phyloP scores from a whole-genome alignment of 805 yeast species.

The Kluyveromyces wickerhamii region DNA sequence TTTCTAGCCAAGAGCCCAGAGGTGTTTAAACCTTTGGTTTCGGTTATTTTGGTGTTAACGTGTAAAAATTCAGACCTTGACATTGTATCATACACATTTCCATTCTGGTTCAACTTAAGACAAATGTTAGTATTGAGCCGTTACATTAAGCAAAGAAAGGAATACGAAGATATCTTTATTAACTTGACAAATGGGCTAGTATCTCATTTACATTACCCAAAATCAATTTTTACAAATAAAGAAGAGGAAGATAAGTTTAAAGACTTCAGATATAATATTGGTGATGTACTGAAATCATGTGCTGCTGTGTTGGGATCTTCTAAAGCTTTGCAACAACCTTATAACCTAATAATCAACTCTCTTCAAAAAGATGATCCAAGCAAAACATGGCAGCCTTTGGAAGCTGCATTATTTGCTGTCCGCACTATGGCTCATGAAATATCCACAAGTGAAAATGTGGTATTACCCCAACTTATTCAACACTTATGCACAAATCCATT shows the following conservation, averaged over 20 bases:
- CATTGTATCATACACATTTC: constrained; percentile 80
- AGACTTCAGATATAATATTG: constrained; percentile 93
- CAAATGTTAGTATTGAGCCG: constrained; percentile 40
- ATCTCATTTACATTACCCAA: constrained; percentile 71
- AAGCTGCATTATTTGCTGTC: constrained; percentile 82
- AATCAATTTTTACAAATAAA: constrained; percentile 50
- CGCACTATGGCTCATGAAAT: constrained; percentile 95
- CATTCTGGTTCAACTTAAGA: constrained; percentile 82
- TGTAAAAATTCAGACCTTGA: constrained; percentile 77
- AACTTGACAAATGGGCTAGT: constrained; percentile 34
- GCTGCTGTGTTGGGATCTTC: constrained; percentile 82
- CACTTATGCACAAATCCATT: constrained; percentile 56
- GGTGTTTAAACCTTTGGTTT: constrained; percentile 65
- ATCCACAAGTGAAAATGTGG: constrained; percentile 50
- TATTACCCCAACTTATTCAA: constrained; percentile 57
- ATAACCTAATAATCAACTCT: constrained; percentile 42
- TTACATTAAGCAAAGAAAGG: constrained; percentile 21
- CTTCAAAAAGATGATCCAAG: constrained; percentile 24
- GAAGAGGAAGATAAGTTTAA: constrained; percentile 90
- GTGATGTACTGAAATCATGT: constrained; percentile 95
- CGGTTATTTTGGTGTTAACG: constrained; percentile 61
- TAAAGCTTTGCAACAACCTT: constrained; percentile 64
- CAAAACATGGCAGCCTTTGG: constrained; percentile 71
- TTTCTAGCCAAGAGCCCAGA: constrained; percentile 65
- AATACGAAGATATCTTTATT: constrained; percentile 19